Evolutionary conservation across 805 yeast species (phyloP).

Genomic region (Candida saitoana): DNA sequence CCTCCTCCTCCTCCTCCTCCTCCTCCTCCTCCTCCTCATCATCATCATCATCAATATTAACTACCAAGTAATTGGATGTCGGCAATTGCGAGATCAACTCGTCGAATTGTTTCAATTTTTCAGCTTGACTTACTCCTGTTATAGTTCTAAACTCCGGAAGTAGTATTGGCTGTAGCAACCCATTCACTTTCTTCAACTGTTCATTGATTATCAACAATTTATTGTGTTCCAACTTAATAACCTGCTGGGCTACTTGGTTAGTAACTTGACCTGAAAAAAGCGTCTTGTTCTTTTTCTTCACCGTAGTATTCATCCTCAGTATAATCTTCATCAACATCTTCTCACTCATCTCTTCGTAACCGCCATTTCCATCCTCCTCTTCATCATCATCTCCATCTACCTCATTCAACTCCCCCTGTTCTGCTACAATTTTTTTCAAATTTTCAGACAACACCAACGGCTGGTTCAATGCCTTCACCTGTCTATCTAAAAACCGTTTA

Average conservation of each 20-base stretch:
- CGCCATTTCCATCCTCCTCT: slow-evolving; percentile 7
- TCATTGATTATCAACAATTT: slow-evolving; percentile 25
- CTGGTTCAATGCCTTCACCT: slow-evolving; percentile 23
- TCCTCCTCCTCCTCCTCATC: slow-evolving; percentile 8
- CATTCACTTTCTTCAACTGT: slow-evolving; percentile 18
- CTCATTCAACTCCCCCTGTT: slow-evolving; percentile 8
- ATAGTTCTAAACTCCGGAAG: slow-evolving; percentile 17
- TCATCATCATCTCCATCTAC: slow-evolving; percentile 21
- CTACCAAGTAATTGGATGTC: slow-evolving; percentile 26
- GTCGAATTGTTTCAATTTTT: slow-evolving; percentile 17
- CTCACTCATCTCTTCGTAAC: slow-evolving; percentile 7
- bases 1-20: slow-evolving; percentile 8
- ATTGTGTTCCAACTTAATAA: slow-evolving; percentile 28
- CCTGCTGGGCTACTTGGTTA: slow-evolving; percentile 34
- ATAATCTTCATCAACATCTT: slow-evolving; percentile 9
- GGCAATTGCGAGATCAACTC: slow-evolving; percentile 30
- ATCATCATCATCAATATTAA: background rate
- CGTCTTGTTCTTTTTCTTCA: background rate
- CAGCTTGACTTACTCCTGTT: slow-evolving; percentile 1
- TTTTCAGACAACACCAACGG: slow-evolving; percentile 22
- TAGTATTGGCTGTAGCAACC: slow-evolving; percentile 23
- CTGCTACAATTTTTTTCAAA: slow-evolving; percentile 12
- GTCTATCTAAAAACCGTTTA: slow-evolving; percentile 30
- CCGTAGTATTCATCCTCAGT: background rate
- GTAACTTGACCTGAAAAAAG: slow-evolving; percentile 24